These are phyloP conservation scores for Cutaneotrichosporon mucoides DNA, from an alignment of 1,284 basidiomycete genomes.

Conservation along the genomic window DNA sequence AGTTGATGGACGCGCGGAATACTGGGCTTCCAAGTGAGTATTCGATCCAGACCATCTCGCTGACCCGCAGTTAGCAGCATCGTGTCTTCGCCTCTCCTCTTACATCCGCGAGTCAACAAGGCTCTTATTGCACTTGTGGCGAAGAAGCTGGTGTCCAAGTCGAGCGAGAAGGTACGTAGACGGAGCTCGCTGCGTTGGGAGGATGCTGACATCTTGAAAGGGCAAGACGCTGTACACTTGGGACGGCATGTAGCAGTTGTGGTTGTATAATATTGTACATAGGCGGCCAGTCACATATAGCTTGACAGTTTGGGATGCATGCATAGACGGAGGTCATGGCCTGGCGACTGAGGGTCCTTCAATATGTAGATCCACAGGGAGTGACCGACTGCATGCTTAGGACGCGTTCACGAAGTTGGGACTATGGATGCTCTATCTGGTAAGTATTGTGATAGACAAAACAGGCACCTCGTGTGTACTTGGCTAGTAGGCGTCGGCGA, in stretches of 20 bases:
- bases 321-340: no score
- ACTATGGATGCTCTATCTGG: no score
- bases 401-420: no score
- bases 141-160: conserved; percentile 75
- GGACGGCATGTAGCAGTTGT: background rate
- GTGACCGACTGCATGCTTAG: no score
- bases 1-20: conserved; percentile 39
- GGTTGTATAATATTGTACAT: background rate
- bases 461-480: no score
- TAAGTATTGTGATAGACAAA: no score
- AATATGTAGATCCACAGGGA: no score
- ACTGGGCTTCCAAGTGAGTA: conserved; percentile 26
- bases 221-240: conserved; percentile 16
- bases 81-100: conserved; percentile 72
- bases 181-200: no score
- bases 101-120: conserved; percentile 85
- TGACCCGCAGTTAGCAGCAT: conserved; percentile 65
- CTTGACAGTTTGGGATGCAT: no score
- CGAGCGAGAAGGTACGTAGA: conserved; percentile 47
- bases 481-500: no score
- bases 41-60: background rate
- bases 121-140: conserved; percentile 85
- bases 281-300: no score
- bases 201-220: conserved; percentile 1
- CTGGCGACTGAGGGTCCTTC: no score